Evolutionary conservation across 805 yeast genomes (phyloP).

Genomic region (Kuraishia hungarica): DNA sequence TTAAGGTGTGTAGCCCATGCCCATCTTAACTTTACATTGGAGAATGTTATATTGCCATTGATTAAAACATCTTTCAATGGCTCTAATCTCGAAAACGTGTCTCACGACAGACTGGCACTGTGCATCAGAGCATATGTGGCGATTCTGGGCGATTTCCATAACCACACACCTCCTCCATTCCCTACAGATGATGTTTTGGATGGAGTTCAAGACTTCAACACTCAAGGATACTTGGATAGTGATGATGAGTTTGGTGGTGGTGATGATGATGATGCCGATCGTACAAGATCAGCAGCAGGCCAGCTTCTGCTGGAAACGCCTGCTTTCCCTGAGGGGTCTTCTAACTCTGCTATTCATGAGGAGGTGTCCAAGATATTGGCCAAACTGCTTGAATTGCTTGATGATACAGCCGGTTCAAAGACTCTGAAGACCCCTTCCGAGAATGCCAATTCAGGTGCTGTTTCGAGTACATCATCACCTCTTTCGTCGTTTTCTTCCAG

Average conservation of each 20-base stretch:
- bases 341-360: constrained; percentile 51
- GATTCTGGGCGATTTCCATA: constrained; percentile 55
- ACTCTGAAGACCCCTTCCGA: constrained; percentile 13
- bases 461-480: constrained; percentile 7
- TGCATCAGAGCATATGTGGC: constrained; percentile 64
- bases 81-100: constrained; percentile 45
- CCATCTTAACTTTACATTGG: constrained; percentile 72
- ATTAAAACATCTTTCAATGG: constrained; percentile 56
- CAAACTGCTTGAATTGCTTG: constrained; percentile 48
- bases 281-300: neutral
- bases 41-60: constrained; percentile 66
- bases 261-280: constrained; percentile 25
- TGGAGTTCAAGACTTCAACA: neutral
- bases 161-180: constrained; percentile 58
- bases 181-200: constrained; percentile 47
- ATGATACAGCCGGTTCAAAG: constrained; percentile 43
- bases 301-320: too few species aligned
- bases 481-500: constrained; percentile 1
- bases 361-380: constrained; percentile 58
- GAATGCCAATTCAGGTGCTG: constrained; percentile 5
- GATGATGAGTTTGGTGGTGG: constrained; percentile 22
- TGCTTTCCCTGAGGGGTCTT: constrained; percentile 31
- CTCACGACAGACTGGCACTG: constrained; percentile 64
- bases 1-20: constrained; percentile 74
- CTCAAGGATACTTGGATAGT: constrained; percentile 3